phyloP scores from a whole-genome alignment of 306 rosid species.

The Prunus kanzakura region DNA sequence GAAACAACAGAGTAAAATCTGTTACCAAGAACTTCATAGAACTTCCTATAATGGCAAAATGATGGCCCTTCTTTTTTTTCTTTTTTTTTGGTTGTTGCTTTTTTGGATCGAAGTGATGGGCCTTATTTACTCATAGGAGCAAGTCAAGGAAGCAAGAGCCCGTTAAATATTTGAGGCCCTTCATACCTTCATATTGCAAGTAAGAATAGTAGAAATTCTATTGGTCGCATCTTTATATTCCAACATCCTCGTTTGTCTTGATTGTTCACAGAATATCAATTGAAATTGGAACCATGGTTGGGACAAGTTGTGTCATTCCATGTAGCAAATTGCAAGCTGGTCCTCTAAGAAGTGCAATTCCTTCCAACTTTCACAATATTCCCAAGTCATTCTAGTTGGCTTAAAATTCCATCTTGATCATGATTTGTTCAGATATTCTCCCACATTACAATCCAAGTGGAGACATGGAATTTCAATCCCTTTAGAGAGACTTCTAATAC shows the following conservation, averaged over 20 bases:
- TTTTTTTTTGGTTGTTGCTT: too few relatives aligned
- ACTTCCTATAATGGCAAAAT: too few relatives aligned
- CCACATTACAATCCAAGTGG: background rate
- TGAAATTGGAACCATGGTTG: background rate
- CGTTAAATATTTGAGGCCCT: too few relatives aligned
- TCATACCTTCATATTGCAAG: too few relatives aligned
- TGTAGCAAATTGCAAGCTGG: background rate
- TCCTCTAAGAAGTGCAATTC: constrained; percentile 2
- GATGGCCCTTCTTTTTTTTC: too few relatives aligned
- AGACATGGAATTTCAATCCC: background rate
- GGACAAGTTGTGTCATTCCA: constrained; percentile 2
- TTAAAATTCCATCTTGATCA: background rate
- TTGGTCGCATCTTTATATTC: background rate
- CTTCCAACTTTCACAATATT: background rate
- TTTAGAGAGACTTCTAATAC: background rate
- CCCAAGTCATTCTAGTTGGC: constrained; percentile 8
- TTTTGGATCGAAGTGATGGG: too few relatives aligned
- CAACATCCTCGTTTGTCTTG: background rate
- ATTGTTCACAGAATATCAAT: background rate
- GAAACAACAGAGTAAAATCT: too few relatives aligned
- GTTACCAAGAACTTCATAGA: too few relatives aligned
- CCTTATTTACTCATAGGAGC: too few relatives aligned
- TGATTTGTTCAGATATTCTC: background rate
- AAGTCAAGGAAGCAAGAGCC: too few relatives aligned
- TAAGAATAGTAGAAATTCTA: too few relatives aligned